Conservation (phyloP, 257 asterid species). For the Solanum tacnaense region DNA sequence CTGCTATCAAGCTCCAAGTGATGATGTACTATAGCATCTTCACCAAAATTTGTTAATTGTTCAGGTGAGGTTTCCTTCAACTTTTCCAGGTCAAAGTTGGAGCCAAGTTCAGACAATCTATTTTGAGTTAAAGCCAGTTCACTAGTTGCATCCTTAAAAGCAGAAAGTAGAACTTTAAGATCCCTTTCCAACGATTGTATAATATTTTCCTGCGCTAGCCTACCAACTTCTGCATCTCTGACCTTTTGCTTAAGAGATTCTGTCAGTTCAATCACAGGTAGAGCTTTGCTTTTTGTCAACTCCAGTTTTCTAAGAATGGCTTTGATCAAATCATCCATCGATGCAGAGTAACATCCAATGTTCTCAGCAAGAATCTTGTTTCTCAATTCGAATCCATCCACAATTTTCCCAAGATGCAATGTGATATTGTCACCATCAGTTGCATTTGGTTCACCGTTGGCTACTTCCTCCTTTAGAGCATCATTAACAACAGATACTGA, state of each 20-base stretch:
- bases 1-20: slow-evolving; percentile 22
- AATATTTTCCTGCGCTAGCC: slow-evolving; percentile 35
- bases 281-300: slow-evolving; percentile 30
- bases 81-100: slow-evolving; percentile 23
- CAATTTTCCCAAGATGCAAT: slow-evolving; percentile 40
- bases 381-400: slow-evolving; percentile 52
- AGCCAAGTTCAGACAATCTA: slow-evolving; percentile 27
- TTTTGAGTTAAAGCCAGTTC: slow-evolving; percentile 38
- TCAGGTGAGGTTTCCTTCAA: slow-evolving; percentile 19
- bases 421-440: slow-evolving; percentile 38
- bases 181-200: slow-evolving; percentile 41
- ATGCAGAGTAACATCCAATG: slow-evolving; percentile 33
- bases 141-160: slow-evolving; percentile 56
- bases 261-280: slow-evolving; percentile 20
- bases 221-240: slow-evolving; percentile 38
- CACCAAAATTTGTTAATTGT: slow-evolving; percentile 19
- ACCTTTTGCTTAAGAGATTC: slow-evolving; percentile 43
- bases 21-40: slow-evolving; percentile 13
- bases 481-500: slow-evolving; percentile 21
- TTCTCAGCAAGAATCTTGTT: slow-evolving; percentile 55
- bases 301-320: slow-evolving; percentile 35
- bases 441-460: slow-evolving; percentile 33
- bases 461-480: slow-evolving; percentile 26
- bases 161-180: slow-evolving; percentile 41
- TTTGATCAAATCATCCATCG: slow-evolving; percentile 43